Conservation (phyloP, 73 alveolate species). For the Paramecium biaurelia region DNA sequence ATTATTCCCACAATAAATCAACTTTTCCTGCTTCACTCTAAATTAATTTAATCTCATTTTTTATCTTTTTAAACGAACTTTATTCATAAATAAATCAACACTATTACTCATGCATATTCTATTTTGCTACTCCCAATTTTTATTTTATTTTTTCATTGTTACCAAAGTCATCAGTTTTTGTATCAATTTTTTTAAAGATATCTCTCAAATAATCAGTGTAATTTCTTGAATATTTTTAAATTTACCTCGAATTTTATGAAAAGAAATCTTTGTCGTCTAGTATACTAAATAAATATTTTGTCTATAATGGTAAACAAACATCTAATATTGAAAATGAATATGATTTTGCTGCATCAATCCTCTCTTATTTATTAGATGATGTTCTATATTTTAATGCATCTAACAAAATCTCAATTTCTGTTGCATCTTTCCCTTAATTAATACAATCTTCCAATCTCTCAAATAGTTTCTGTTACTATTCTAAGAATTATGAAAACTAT, state of each 20-base stretch:
- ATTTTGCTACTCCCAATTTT: neutral
- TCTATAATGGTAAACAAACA: constrained; percentile 57
- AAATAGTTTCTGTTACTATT: constrained; percentile 38
- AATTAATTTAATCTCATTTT: neutral
- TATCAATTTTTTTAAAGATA: neutral
- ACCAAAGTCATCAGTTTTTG: neutral
- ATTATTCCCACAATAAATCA: constrained; percentile 28
- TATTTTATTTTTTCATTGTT: neutral
- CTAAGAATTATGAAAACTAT: constrained; percentile 43
- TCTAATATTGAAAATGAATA: constrained; percentile 44
- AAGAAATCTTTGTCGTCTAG: constrained; percentile 33
- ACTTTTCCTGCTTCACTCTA: constrained; percentile 32
- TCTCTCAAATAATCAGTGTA: constrained; percentile 28
- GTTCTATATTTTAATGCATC: constrained; percentile 64
- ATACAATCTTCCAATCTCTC: constrained; percentile 48
- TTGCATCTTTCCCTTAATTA: neutral
- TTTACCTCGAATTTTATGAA: neutral
- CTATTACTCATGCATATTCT: constrained; percentile 15
- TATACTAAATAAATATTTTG: constrained; percentile 1
- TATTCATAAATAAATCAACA: neutral
- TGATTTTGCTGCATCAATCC: constrained; percentile 50
- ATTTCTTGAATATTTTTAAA: neutral
- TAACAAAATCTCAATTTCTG: constrained; percentile 39
- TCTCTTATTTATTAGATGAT: constrained; percentile 45
- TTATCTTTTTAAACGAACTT: neutral